Evolutionary conservation across 2,329 filamentous ascomycete species (phyloP).

Genomic region (Alternaria burnsii): DNA sequence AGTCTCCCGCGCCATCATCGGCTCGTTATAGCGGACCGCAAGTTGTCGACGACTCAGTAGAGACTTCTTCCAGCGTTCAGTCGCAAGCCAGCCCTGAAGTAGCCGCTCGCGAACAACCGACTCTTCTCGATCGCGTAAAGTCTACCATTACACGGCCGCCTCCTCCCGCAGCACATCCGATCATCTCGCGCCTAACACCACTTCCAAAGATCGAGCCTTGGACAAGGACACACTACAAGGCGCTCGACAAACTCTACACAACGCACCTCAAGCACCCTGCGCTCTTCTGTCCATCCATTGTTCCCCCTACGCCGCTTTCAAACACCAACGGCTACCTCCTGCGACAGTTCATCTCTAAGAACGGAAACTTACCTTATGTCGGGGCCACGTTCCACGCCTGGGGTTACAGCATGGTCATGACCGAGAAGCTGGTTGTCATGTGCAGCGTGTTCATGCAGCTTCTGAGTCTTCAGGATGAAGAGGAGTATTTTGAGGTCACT

Average conservation of each 20-base stretch:
- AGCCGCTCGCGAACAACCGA: constrained; percentile 3
- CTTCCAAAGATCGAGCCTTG: constrained; percentile 50
- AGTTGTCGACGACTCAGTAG: constrained; percentile 3
- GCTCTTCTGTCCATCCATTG: constrained; percentile 41
- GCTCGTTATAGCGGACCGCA: constrained; percentile 5
- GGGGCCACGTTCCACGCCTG: constrained; percentile 42
- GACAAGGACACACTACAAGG: constrained; percentile 53
- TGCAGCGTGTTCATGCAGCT: constrained; percentile 47
- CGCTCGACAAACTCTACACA: constrained; percentile 48
- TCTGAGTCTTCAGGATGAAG: constrained; percentile 34
- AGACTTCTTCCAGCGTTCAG: constrained; percentile 10
- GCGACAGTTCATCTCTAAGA: constrained; percentile 30
- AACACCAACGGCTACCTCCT: constrained; percentile 43
- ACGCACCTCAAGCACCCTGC: constrained; percentile 42
- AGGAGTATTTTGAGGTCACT: constrained; percentile 36
- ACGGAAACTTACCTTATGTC: constrained; percentile 33
- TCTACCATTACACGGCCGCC: constrained; percentile 1
- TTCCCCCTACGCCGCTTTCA: constrained; percentile 29
- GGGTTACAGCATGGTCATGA: constrained; percentile 49
- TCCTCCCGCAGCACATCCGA: constrained; percentile 36
- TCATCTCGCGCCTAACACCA: constrained; percentile 31
- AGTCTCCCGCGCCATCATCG: background rate
- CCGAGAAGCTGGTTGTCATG: constrained; percentile 42
- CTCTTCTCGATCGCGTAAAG: constrained; percentile 7
- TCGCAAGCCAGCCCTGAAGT: constrained; percentile 13